Evolutionary conservation across 2,329 filamentous ascomycete species (phyloP), one percentile per base, ranked within the genome.

Genomic region (Dactylellina drechsleri): DNA sequence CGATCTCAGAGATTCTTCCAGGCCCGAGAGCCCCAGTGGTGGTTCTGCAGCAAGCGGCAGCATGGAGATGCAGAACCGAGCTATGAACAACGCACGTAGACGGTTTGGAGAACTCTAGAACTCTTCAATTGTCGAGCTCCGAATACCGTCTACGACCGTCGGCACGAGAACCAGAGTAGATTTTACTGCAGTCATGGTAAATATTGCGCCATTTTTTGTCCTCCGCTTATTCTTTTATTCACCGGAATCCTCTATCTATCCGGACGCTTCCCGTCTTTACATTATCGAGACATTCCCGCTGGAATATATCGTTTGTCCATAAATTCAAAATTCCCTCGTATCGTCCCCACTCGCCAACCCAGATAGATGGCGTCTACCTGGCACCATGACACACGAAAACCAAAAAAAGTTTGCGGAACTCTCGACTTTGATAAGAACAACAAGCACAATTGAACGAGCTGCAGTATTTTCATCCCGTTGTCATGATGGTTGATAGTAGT

Each of bases 31-130:
- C 47, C 47, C 18, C 8, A 47, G 16, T 15, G 15, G 12, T 18
- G 47, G n/a, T 18, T 68, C 56, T 68, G 56, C 65, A 57, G 50
- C 49, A 49, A n/a, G 43, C 41, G n/a, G 41, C 31, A 36, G 31
- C 10, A 10, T 10, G 6, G 31, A 36, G 31, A 36, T 36, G 31
- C 31, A 36, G 31, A 36, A 36, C 6, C 31, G 6, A 36, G 31
- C 31, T 54, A 57, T 28, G 50, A 50, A 74, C 70, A 74, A 74
- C 70, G 62, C 70, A 74, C 50, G 20, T 41, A 28, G 41, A 66
- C 40, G 16, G 16, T 52, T 52, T 59, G 61, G 62, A 74, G 70
- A 74, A 74, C 70, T 74, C 70, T 62, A 74, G 70, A 74, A 74
- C 70, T 74, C 70, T 60, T 41, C 64, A 53, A 62, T 31, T 47